Evolutionary conservation across 768 basidiomycete species (phyloP), one percentile per base, ranked within the genome.

Genomic region (Tylopilus sp.): DNA sequence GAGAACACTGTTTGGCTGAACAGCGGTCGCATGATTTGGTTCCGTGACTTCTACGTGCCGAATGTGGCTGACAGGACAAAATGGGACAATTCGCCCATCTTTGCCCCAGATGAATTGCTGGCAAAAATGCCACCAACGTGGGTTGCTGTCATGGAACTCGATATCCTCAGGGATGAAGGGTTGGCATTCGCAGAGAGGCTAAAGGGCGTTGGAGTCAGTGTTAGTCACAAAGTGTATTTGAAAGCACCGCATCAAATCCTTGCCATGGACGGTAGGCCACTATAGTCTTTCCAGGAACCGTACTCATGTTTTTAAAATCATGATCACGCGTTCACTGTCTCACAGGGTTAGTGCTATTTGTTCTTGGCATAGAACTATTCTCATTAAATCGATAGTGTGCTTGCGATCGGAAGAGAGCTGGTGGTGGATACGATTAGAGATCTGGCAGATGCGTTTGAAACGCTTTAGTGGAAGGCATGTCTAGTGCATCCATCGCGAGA

Each of bases 1-100:
- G 70, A 71, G 15, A 69, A 81, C 49, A 78, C 85, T 6, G 79
- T 83, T 1, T 83, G 84, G 75, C 76, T 91, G 22, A 66, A 73
- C 8, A 79, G 76, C 4, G 79, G 57, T 4, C 80, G 82, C 50
- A 89, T 90, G 87, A 57, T 78, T 17, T 91, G 88, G 88, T 90
- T 85, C 78, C 71, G 79, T 26, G 63, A 74, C 43, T 80, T 83
- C 58, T 91, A 90, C 63, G 73, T 86, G 11, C 85, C 88, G 0
- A 79, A 83, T 51, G 62, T 75, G 53, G 73, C 67, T 35, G 84
- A 87, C 49, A 75, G 79, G 69, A 75, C 71, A 0, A 79, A 83
- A 44, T 88, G 86, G 83, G 82, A 85, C 53, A 81, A 80, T 39
- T 88, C 86, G 6, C 87, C 88, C 1, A 71, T 83, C 20, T 83